phyloP scores from a whole-genome alignment of 1,139 yeast species.

The Pneumocystis sp. region DNA sequence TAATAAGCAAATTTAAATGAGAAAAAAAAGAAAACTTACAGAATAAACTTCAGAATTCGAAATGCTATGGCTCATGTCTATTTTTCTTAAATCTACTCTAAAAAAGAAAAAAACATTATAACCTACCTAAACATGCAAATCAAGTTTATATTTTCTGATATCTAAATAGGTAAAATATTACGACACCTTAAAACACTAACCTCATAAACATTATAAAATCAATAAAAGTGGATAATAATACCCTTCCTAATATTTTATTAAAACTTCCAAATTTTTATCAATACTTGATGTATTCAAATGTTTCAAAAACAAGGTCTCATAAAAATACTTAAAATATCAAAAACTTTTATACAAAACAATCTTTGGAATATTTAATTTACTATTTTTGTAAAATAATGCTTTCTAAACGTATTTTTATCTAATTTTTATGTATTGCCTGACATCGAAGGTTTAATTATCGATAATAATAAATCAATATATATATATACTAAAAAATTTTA shows the following conservation, averaged over 20 bases:
- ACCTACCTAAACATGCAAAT: neutral
- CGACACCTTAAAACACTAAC: neutral
- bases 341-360: neutral
- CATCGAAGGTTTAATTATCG: neutral
- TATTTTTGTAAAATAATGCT: neutral
- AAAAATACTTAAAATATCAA: neutral
- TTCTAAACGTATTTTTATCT: neutral
- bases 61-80: neutral
- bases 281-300: neutral
- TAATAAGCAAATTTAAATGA: neutral
- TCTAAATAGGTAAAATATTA: neutral
- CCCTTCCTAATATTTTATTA: neutral
- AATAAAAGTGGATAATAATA: neutral
- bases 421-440: neutral
- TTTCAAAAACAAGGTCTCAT: neutral
- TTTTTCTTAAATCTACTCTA: neutral
- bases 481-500: neutral
- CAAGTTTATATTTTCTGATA: neutral
- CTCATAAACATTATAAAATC: neutral
- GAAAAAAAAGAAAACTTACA: neutral
- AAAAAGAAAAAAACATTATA: neutral
- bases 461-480: neutral
- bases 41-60: neutral
- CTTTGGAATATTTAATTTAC: neutral
- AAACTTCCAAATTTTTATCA: neutral